Evolutionary conservation across 306 rosid species (phyloP), one percentile per base, ranked within the genome.

Genomic region (Inga leiocalycina): DNA sequence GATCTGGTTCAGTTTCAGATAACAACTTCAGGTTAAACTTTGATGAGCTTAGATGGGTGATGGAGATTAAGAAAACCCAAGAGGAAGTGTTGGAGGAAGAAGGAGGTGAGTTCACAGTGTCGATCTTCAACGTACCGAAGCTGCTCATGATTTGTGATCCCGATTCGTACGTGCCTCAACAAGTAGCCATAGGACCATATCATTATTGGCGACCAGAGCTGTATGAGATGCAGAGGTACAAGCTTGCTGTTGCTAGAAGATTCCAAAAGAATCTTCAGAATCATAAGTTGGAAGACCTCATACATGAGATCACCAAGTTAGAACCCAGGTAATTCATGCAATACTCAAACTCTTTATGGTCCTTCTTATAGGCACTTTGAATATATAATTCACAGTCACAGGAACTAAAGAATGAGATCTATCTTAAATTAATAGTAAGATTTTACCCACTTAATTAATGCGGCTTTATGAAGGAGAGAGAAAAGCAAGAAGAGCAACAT

Each of bases 221-320:
- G n/a, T 87, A 87, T 70, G 94, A 87, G 49, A 91, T 91, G 92
- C 85, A 87, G 54, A 82, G 91, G 81, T 81, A 87, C 81, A 91
- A 89, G 79, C 71, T 89, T 41, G 77, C 91, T 0, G 87, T 91
- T 4, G 92, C 90, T 6, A 87, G 74, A 68, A 73, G 83, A 35
- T 68, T 84, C 35, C 91, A 83, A 51, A 89, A 84, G 57, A 81
- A 79, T 37, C 89, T 84, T 16, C 84, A 82, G 12, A 22, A 64
- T 77, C 79, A n/a, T 10, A 84, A 86, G 71, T 84, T 89, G 54
- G 85, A 84, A 27, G n/a, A 78, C 27, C 82, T 89, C 2, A 91
- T 86, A 16, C 86, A 86, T 2, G 87, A 87, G 8, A 32, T 91
- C 49, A 83, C n/a, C 9, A 79, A 77, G 71, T 67, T 84, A 3